These are phyloP conservation scores for Backusella circina DNA, from an alignment of 192 early-diverging fungal genomes.

Conservation along the genomic window DNA sequence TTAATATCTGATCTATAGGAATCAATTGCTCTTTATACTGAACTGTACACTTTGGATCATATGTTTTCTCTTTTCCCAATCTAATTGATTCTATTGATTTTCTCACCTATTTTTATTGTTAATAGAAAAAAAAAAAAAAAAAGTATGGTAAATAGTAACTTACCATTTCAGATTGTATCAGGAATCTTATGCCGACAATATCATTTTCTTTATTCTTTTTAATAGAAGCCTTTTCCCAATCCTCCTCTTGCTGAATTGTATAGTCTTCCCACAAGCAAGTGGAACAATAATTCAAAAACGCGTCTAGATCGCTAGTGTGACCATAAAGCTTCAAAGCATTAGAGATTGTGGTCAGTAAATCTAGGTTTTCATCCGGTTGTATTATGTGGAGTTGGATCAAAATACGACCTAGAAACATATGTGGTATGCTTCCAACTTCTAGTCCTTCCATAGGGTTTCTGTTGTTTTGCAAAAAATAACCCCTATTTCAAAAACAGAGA, in stretches of 20 bases:
- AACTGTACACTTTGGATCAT: neutral
- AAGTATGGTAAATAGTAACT: neutral
- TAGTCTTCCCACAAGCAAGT: neutral
- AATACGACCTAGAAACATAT: neutral
- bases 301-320: neutral
- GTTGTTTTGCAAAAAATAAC: neutral
- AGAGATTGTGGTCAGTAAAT: neutral
- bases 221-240: constrained; percentile 1
- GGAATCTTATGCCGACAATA: neutral
- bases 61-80: neutral
- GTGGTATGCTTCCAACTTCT: neutral
- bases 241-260: neutral
- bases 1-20: constrained; percentile 4
- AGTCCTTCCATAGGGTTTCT: constrained; percentile 5
- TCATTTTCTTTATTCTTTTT: neutral
- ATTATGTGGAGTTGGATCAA: neutral
- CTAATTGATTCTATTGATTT: neutral
- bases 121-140: neutral
- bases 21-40: neutral
- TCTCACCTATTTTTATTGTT: neutral
- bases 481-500: too few species aligned
- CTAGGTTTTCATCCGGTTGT: neutral
- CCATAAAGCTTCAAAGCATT: neutral
- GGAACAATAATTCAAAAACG: constrained; percentile 8
- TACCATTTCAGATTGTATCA: constrained; percentile 5